Evolutionary conservation across 345 rosid species (phyloP).

Genomic region (Microcos paniculata): DNA sequence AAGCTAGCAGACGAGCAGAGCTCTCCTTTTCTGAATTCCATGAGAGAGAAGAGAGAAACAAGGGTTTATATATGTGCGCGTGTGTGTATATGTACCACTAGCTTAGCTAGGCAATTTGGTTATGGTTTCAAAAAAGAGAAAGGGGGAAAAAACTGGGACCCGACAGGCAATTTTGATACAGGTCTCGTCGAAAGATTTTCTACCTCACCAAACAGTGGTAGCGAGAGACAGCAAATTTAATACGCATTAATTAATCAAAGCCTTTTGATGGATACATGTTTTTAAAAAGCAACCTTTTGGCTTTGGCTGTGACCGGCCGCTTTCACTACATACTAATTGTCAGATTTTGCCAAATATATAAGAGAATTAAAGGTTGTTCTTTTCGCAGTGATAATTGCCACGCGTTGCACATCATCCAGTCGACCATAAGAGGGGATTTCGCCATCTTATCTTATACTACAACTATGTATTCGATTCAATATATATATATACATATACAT

Average conservation of each 20-base stretch:
- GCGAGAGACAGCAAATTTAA: background rate
- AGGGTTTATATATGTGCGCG: background rate
- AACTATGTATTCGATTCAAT: too few species aligned
- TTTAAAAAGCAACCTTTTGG: background rate
- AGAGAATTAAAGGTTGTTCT: slow-evolving; percentile 13
- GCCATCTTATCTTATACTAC: too few species aligned
- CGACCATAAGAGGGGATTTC: slow-evolving; percentile 5
- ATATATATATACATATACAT: background rate
- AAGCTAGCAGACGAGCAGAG: background rate
- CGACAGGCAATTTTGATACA: slow-evolving; percentile 8
- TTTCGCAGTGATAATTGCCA: slow-evolving; percentile 22
- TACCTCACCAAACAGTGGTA: slow-evolving; percentile 9
- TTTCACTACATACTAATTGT: slow-evolving; percentile 17
- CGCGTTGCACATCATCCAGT: slow-evolving; percentile 21
- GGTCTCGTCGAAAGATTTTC: slow-evolving; percentile 28
- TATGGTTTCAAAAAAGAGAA: slow-evolving; percentile 8
- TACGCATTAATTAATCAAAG: background rate
- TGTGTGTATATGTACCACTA: background rate
- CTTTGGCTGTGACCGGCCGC: slow-evolving; percentile 16
- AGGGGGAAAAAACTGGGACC: background rate
- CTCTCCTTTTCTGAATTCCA: background rate
- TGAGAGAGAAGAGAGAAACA: background rate
- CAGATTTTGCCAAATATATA: slow-evolving; percentile 16
- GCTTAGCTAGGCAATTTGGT: slow-evolving; percentile 3
- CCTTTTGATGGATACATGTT: background rate